These are phyloP conservation scores for Colletotrichum sp. DNA, from an alignment of 2,329 filamentous ascomycete species.

Conservation along the genomic window DNA sequence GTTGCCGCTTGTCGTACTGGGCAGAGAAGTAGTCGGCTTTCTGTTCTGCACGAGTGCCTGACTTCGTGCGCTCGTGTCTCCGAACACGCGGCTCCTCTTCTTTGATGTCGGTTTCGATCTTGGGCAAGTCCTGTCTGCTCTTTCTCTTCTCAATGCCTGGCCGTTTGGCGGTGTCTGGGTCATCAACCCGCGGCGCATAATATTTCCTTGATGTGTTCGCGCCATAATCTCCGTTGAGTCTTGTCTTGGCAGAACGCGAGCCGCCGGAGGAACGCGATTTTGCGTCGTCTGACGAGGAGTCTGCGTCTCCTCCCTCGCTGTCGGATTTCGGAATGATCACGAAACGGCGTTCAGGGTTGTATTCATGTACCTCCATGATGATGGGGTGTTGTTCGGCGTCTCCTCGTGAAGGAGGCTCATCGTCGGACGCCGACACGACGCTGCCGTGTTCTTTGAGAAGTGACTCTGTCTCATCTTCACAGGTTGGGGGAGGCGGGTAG, in stretches of 20 bases:
- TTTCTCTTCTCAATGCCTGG: conserved; percentile 32
- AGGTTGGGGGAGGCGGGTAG: conserved; percentile 67
- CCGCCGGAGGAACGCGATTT: conserved; percentile 22
- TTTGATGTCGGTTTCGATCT: conserved; percentile 46
- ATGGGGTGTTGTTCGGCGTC: conserved; percentile 72
- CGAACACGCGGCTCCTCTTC: conserved; percentile 26
- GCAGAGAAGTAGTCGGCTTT: conserved; percentile 36
- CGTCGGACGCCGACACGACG: conserved; percentile 38
- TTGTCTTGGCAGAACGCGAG: conserved; percentile 13
- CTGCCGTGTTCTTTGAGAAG: conserved; percentile 64
- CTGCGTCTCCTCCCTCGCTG: conserved; percentile 12
- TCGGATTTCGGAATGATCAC: conserved; percentile 55
- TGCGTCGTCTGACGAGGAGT: conserved; percentile 25
- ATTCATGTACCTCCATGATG: conserved; percentile 65
- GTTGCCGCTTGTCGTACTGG: conserved; percentile 26
- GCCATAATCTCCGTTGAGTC: conserved; percentile 35
- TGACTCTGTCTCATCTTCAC: conserved; percentile 72
- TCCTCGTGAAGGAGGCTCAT: conserved; percentile 66
- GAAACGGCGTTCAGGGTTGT: conserved; percentile 69
- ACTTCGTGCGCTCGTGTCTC: conserved; percentile 40
- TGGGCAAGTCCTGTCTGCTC: conserved; percentile 48
- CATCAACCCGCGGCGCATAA: conserved; percentile 30
- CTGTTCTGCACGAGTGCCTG: conserved; percentile 34
- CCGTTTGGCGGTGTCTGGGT: conserved; percentile 23
- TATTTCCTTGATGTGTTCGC: conserved; percentile 50